Evolutionary conservation across 306 rosid species (phyloP).

Genomic region (Betula pendula): DNA sequence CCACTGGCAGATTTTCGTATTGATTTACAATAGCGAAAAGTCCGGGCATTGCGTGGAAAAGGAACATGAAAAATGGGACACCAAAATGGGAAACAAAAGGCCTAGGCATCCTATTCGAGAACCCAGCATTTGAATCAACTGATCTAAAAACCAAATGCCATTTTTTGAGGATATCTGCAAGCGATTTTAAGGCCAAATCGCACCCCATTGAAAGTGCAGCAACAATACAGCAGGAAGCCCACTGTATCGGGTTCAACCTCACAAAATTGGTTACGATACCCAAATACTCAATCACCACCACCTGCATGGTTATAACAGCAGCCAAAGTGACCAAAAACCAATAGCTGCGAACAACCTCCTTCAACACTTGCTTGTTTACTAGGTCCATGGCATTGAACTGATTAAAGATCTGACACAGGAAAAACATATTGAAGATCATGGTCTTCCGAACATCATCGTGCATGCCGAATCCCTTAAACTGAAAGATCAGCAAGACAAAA

Average conservation of each 20-base stretch:
- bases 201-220: constrained; percentile 44
- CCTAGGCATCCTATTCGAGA: constrained; percentile 1
- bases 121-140: not conserved
- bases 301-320: constrained; percentile 41
- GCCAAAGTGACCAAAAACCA: constrained; percentile 41
- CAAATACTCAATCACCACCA: constrained; percentile 42
- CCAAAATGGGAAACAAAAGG: not conserved
- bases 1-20: not conserved
- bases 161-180: not conserved
- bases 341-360: constrained; percentile 28
- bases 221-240: constrained; percentile 48
- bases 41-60: constrained; percentile 25
- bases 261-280: constrained; percentile 25
- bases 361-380: constrained; percentile 27
- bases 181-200: constrained; percentile 22
- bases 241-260: constrained; percentile 43
- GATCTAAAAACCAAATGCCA: not conserved
- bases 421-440: constrained; percentile 59
- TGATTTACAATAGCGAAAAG: constrained; percentile 11
- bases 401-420: constrained; percentile 57
- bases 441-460: constrained; percentile 32
- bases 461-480: constrained; percentile 28
- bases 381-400: constrained; percentile 45
- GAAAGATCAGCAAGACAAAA: constrained; percentile 38
- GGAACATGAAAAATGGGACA: constrained; percentile 28